These are phyloP conservation scores for Salvia rosmarinus DNA, from an alignment of 257 asterid genomes.

Conservation along the genomic window DNA sequence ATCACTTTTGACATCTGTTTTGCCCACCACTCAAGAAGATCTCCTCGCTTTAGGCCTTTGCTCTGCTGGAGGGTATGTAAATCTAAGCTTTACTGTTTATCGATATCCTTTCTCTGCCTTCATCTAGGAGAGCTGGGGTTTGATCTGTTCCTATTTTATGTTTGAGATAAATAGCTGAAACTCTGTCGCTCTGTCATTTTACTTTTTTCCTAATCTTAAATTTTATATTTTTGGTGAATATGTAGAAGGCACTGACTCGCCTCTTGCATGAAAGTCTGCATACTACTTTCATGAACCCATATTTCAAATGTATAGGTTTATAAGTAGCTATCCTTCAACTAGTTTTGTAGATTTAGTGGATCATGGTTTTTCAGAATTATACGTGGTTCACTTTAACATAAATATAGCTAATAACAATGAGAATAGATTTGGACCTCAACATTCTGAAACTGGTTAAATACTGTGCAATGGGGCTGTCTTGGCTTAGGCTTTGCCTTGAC, in stretches of 20 bases:
- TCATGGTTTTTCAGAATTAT: background rate
- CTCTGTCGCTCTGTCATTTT: background rate
- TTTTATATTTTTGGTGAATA: background rate
- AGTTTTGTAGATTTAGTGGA: too few species aligned
- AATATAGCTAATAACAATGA: constrained; percentile 2
- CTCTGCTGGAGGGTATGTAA: constrained; percentile 92
- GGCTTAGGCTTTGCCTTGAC: constrained; percentile 11
- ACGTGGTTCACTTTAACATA: background rate
- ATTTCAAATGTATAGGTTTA: background rate
- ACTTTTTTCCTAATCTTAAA: background rate
- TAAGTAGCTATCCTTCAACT: background rate
- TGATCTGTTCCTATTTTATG: constrained; percentile 6
- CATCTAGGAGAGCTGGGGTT: constrained; percentile 9
- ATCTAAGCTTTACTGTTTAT: constrained; percentile 11
- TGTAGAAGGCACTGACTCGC: background rate
- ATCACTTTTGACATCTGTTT: constrained; percentile 86
- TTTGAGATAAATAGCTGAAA: background rate
- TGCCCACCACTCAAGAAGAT: constrained; percentile 86
- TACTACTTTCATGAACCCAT: background rate
- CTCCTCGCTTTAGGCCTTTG: constrained; percentile 95
- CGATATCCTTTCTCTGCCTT: background rate
- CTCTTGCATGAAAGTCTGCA: too few species aligned
- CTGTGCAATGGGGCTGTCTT: background rate
- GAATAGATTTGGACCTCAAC: background rate
- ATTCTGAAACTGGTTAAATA: background rate